Percentiles rank a stretch among this genome's conserved stretches.
Evolutionary conservation across 345 rosid species (phyloP).

Genomic region (Ceriops tagal): DNA sequence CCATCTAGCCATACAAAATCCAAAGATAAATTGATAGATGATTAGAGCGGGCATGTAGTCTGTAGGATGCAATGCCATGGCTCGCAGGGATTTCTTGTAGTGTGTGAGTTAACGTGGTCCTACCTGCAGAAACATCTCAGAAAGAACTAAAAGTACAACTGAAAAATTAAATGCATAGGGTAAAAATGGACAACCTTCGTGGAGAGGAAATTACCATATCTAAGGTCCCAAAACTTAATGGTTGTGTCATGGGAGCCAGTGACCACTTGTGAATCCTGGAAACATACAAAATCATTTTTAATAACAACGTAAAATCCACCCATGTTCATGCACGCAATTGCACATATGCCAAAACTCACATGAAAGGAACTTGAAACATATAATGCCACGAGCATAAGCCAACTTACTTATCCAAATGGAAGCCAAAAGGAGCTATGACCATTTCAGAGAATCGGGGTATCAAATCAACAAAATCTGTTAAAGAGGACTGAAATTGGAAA

Average conservation of each 20-base stretch:
- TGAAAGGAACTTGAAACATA: not conserved
- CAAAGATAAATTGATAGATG: constrained; percentile 4
- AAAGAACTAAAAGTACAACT: too few relatives aligned
- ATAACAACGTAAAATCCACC: not conserved
- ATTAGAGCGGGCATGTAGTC: constrained; percentile 45
- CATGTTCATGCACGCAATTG: too few relatives aligned
- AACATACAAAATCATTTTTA: constrained; percentile 15
- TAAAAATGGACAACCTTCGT: not conserved
- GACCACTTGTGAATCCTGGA: constrained; percentile 96
- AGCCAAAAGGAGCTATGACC: not conserved
- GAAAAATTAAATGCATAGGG: not conserved
- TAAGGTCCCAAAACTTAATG: constrained; percentile 94
- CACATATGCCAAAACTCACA: not conserved
- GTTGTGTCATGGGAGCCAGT: constrained; percentile 96
- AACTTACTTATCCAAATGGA: too few relatives aligned
- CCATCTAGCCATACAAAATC: not conserved
- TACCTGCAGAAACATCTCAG: constrained; percentile 43
- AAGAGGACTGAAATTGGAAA: not conserved
- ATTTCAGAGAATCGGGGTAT: not conserved
- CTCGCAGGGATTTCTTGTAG: constrained; percentile 95
- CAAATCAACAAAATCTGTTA: not conserved
- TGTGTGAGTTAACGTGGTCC: constrained; percentile 87
- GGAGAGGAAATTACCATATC: constrained; percentile 59
- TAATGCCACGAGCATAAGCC: not conserved
- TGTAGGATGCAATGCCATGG: constrained; percentile 87